Evolutionary conservation across 768 basidiomycete species (phyloP).

Genomic region (Auriscalpium orientale): DNA sequence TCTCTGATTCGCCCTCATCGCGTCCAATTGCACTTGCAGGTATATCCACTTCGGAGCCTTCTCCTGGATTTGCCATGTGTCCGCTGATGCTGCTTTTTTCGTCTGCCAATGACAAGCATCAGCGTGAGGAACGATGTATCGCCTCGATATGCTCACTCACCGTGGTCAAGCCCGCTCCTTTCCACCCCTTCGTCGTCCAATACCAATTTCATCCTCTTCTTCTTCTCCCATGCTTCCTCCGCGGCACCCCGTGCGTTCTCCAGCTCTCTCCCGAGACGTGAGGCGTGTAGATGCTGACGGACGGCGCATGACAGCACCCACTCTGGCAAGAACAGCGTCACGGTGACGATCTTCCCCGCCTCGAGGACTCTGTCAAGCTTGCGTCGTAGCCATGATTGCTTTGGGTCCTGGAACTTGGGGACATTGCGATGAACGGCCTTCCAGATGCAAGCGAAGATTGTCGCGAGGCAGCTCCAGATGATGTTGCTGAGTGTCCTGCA

Average conservation of each 20-base stretch:
- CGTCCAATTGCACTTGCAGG: no score
- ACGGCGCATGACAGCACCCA: background rate
- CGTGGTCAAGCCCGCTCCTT: background rate
- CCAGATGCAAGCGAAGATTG: slow-evolving; percentile 26
- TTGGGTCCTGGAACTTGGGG: slow-evolving; percentile 13
- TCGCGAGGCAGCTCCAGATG: slow-evolving; percentile 21
- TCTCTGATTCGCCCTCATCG: no score
- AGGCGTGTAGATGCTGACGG: background rate
- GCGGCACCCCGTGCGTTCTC: background rate
- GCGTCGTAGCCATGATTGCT: background rate
- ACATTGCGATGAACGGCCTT: slow-evolving; percentile 25
- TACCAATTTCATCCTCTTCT: background rate
- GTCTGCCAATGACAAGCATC: background rate
- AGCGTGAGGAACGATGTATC: background rate
- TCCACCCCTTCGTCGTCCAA: background rate
- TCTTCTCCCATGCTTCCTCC: background rate
- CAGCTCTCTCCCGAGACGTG: background rate
- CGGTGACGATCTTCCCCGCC: background rate
- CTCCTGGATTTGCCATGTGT: no score
- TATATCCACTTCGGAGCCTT: no score
- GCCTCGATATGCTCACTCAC: background rate
- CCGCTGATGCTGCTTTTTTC: no score
- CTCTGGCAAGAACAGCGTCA: background rate
- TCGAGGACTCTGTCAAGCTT: background rate
- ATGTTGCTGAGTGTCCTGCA: slow-evolving; percentile 11